These are phyloP conservation scores for Lagenidium sp. DNA, from an alignment of 352 stramenopile species.

Conservation along the genomic window DNA sequence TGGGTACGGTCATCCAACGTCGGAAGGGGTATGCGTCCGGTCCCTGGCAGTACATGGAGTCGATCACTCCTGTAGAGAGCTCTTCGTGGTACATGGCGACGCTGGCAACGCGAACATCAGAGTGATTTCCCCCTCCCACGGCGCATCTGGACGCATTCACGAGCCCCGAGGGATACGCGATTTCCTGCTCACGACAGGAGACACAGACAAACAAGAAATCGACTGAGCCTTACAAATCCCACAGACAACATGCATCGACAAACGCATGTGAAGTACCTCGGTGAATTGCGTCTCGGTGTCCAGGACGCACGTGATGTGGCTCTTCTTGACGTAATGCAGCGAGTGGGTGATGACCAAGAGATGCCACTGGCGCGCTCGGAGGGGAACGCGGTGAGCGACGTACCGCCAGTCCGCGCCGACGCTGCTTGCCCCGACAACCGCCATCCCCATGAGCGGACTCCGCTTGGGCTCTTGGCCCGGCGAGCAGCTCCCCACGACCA, in stretches of 20 bases:
- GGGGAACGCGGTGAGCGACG: conserved; percentile 26
- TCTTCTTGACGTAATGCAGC: conserved; percentile 83
- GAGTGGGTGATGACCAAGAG: conserved; percentile 67
- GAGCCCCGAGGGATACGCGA: conserved; percentile 66
- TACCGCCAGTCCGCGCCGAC: conserved; percentile 46
- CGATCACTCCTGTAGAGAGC: conserved; percentile 34
- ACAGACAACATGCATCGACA: no score
- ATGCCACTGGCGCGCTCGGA: conserved; percentile 41
- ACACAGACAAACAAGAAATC: no score
- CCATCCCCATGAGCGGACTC: no score
- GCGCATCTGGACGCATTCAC: conserved; percentile 70
- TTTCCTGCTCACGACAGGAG: conserved; percentile 34
- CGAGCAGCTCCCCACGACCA: conserved; percentile 50
- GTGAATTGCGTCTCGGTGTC: conserved; percentile 52
- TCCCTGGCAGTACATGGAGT: conserved; percentile 48
- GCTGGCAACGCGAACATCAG: conserved; percentile 39
- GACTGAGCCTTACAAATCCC: no score
- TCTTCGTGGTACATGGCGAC: conserved; percentile 81
- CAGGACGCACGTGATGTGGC: conserved; percentile 66
- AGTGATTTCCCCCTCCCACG: conserved; percentile 37
- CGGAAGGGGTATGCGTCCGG: conserved; percentile 56
- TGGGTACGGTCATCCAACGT: conserved; percentile 21
- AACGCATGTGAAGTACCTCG: no score
- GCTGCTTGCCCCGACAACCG: conserved; percentile 16
- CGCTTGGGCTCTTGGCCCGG: conserved; percentile 21